Percentiles rank a stretch among this genome's conserved stretches.
Conservation (phyloP, 352 stramenopile species). For the Aphanomyces astaci region DNA sequence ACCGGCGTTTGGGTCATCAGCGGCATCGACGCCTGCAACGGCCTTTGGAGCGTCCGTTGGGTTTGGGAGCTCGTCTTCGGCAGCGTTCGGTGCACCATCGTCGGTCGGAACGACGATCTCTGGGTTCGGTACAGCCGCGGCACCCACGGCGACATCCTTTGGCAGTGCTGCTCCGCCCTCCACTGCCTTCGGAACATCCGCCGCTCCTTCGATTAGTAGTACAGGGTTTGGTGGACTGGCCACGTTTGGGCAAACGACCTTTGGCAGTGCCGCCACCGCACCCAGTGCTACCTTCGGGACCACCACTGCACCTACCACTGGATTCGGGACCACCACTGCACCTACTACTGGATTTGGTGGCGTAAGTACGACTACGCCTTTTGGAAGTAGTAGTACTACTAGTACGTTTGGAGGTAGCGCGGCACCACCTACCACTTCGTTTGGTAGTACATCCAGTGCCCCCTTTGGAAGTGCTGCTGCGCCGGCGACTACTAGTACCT, state of each 20-base stretch:
- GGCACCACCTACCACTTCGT: not conserved
- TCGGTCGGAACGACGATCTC: not conserved
- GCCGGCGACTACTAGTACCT: not conserved
- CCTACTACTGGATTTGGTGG: not conserved
- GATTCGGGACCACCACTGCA: not conserved
- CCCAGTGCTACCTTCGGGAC: not conserved
- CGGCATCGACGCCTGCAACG: not conserved
- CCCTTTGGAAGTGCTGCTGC: too few relatives aligned
- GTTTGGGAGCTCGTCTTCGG: not conserved
- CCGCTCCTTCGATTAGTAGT: not conserved
- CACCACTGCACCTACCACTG: not conserved
- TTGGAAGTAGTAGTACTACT: too few relatives aligned
- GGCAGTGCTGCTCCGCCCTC: not conserved
- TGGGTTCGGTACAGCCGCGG: not conserved
- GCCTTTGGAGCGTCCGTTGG: not conserved
- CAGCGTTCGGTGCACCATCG: not conserved
- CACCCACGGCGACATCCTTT: conserved; percentile 2
- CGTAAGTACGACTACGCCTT: too few relatives aligned
- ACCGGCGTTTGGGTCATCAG: not conserved
- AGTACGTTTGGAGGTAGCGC: not conserved
- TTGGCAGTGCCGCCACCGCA: not conserved
- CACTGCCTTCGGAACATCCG: not conserved
- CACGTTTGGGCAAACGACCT: not conserved
- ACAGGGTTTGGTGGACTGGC: not conserved
- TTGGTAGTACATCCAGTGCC: not conserved